Evolutionary conservation across 192 early-diverging fungal species (phyloP).

Genomic region (Podila epigama): DNA sequence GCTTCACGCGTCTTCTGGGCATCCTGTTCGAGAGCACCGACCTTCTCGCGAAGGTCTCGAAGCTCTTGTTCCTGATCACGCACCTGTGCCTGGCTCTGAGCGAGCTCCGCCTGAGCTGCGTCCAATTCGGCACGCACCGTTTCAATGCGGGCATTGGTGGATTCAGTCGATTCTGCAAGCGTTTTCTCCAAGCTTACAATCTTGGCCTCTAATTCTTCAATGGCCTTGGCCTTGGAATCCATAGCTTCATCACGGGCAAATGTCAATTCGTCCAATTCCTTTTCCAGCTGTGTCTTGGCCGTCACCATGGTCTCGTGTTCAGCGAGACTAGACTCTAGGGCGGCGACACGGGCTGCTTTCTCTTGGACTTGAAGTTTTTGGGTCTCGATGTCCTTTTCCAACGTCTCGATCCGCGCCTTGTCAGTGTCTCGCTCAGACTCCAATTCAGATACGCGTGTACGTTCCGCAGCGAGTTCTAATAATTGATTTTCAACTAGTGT

Average conservation of each 20-base stretch:
- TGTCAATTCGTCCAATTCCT: slow-evolving; percentile 7
- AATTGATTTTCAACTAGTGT: slow-evolving; percentile 35
- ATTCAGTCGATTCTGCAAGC: not conserved
- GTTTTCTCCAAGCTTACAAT: slow-evolving; percentile 7
- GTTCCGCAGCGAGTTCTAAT: slow-evolving; percentile 13
- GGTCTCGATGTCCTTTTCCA: slow-evolving; percentile 31
- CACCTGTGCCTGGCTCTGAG: slow-evolving; percentile 11
- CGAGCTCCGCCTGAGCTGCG: slow-evolving; percentile 10
- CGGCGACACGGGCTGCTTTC: slow-evolving; percentile 12
- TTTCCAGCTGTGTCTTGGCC: slow-evolving; percentile 12
- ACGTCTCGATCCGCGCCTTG: slow-evolving; percentile 19
- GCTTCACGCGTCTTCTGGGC: not conserved
- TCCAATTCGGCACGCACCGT: slow-evolving; percentile 23
- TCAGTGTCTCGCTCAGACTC: slow-evolving; percentile 34
- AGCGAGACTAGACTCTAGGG: slow-evolving; percentile 7
- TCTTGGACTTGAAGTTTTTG: slow-evolving; percentile 16
- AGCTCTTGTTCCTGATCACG: slow-evolving; percentile 20
- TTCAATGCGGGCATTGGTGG: not conserved
- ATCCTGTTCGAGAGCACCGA: not conserved
- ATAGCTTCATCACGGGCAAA: not conserved
- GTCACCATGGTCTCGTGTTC: slow-evolving; percentile 11
- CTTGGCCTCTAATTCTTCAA: slow-evolving; percentile 26
- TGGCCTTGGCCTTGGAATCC: slow-evolving; percentile 7
- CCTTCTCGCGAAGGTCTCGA: slow-evolving; percentile 7
- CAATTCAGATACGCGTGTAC: slow-evolving; percentile 16